These are phyloP conservation scores for Dictyostelium purpureum DNA, from an alignment of 78 protist species.

Conservation along the genomic window DNA sequence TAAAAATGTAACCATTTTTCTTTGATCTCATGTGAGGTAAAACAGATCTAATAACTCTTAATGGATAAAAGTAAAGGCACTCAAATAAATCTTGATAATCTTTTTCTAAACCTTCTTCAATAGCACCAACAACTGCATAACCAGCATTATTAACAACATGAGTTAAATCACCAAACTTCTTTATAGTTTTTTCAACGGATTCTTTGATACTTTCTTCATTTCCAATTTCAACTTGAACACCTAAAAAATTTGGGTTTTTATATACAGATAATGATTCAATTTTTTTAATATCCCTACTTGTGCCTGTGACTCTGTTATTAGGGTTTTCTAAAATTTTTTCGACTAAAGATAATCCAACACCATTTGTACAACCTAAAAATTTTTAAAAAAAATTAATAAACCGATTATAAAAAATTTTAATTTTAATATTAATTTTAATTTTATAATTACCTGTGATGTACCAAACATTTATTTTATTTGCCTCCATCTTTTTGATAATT, in stretches of 20 bases:
- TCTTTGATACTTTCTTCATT: background rate
- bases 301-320: background rate
- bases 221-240: background rate
- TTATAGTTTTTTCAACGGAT: background rate
- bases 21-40: background rate
- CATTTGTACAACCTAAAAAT: constrained; percentile 1
- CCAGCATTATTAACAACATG: constrained; percentile 6
- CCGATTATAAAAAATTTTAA: background rate
- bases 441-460: background rate
- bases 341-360: background rate
- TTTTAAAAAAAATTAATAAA: too few species aligned
- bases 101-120: constrained; percentile 1
- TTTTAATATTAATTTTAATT: background rate
- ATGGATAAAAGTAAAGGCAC: background rate
- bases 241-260: background rate
- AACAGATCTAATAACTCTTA: background rate
- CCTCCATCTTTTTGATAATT: too few species aligned
- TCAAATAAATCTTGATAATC: background rate
- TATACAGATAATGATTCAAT: background rate
- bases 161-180: background rate
- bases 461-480: too few species aligned
- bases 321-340: background rate
- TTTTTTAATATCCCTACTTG: background rate
- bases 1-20: background rate
- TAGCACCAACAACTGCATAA: background rate